Evolutionary conservation across 1,284 basidiomycete genomes (phyloP).

Genomic region (Heterobasidion parviporum): DNA sequence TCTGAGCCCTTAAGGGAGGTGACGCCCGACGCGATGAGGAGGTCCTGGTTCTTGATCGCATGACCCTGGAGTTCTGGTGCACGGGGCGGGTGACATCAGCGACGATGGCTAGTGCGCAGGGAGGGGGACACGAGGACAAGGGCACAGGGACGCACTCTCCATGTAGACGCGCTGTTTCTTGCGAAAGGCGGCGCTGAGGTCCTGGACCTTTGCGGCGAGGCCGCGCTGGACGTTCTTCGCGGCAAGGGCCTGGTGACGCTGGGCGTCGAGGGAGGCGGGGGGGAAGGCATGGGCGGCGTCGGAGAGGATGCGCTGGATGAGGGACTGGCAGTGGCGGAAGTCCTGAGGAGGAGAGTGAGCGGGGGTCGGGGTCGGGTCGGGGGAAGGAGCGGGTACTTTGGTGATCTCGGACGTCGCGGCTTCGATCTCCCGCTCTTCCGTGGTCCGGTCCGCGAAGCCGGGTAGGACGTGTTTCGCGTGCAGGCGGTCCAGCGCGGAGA

Average conservation of each 20-base stretch:
- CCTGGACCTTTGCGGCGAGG: constrained; percentile 91
- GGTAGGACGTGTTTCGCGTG: constrained; percentile 95
- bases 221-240: constrained; percentile 96
- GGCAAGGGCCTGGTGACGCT: constrained; percentile 56
- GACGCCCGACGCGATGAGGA: constrained; percentile 79
- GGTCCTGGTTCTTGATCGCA: constrained; percentile 89
- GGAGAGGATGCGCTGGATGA: constrained; percentile 69
- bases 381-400: constrained; percentile 35
- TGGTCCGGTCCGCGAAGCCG: constrained; percentile 89
- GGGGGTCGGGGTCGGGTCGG: constrained; percentile 6
- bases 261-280: constrained; percentile 41
- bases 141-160: constrained; percentile 67
- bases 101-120: constrained; percentile 3
- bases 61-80: constrained; percentile 81
- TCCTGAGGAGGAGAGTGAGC: constrained; percentile 41
- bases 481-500: constrained; percentile 80
- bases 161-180: constrained; percentile 98
- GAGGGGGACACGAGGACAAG: constrained; percentile 9
- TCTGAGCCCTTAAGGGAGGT: constrained; percentile 78
- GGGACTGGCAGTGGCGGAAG: constrained; percentile 73
- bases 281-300: constrained; percentile 22
- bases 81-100: not conserved
- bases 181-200: constrained; percentile 86
- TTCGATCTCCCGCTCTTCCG: constrained; percentile 94
- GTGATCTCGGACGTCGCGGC: constrained; percentile 83